Base-by-base conservation (phyloP, 352 stramenopile genomes). In the Pythium utonaiense region DNA sequence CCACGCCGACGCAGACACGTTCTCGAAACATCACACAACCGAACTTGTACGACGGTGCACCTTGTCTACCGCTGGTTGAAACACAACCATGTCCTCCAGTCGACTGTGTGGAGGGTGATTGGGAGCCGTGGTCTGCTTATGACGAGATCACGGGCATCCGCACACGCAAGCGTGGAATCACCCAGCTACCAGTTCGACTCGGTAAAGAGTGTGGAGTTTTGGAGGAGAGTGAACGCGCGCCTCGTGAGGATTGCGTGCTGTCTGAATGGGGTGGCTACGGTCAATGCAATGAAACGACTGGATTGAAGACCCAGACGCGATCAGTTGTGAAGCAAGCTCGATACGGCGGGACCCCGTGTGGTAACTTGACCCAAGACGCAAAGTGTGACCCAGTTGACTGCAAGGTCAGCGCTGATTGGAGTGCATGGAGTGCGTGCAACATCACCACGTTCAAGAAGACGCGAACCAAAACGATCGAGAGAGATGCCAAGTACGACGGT, bases 171-270 rank as follows among this genome's bases (percentile, higher is more conserved):
- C 51, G 64, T 0, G 14, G 27, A 9, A 38, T 75, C 6, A 7
- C 67, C 6, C 49, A 62, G 31, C 40, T 48, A 7, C 36, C 63
- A 0, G 64, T 89, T 31, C 75, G 75, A 27, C 69, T 72, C n/a
- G 79, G 79, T 9, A 52, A 64, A 9, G 40, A 57, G 3, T 89
- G 79, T 14, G 75, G 72, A 0, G 40, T 47, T 3, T 69, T 67
- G 2, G 67, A 65, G 1, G 58, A 81, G 16, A 71, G 42, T 0
- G 73, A 89, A 40, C 61, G 52, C n/a, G 62, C 72, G 1, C 34
- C 66, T 0, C 77, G 75, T 0, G 65, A 87, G 3, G 78, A 89
- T 65, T 91, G 81, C 41, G 60, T 69, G 21, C 36, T 83, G 6
- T 69, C 71, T 8, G 52, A 66, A 19, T 91, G 81, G 81, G 77